These are phyloP conservation scores for Exophiala dermatitidis DNA, from an alignment of 2,329 filamentous ascomycete species.

Conservation along the genomic window DNA sequence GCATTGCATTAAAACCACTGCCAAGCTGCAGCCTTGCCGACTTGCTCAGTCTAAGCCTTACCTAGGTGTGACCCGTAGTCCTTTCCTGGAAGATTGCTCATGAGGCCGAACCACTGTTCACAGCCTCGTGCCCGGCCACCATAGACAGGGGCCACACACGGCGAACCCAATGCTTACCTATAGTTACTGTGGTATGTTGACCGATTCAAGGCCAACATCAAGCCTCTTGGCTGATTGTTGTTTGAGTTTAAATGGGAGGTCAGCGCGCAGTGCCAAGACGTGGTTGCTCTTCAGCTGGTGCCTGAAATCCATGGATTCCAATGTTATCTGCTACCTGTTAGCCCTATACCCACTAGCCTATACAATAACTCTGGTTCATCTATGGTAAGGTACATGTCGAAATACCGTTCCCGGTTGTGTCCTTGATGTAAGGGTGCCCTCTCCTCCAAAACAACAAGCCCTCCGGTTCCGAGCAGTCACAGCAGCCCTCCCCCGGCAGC, in stretches of 20 bases:
- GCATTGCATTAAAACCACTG: not conserved
- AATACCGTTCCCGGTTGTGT: too few relatives aligned
- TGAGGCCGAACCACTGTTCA: too few relatives aligned
- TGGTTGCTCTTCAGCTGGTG: not conserved
- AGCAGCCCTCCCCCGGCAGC: too few relatives aligned
- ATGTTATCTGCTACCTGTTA: not conserved
- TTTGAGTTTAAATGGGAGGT: not conserved
- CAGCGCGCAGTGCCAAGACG: not conserved
- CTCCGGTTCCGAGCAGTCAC: too few relatives aligned
- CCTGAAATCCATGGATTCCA: not conserved
- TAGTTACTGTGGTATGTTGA: not conserved
- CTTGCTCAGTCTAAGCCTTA: not conserved
- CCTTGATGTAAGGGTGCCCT: too few relatives aligned
- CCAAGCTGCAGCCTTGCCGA: conserved; percentile 1
- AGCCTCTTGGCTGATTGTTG: not conserved
- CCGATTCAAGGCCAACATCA: not conserved
- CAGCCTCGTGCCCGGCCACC: too few relatives aligned
- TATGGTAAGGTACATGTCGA: too few relatives aligned
- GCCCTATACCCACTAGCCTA: not conserved
- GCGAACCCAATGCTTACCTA: too few relatives aligned
- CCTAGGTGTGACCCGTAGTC: not conserved
- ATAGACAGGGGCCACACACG: too few relatives aligned
- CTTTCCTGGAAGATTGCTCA: too few relatives aligned
- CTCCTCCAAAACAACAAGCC: too few relatives aligned
- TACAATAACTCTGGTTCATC: not conserved